Evolutionary conservation across 129 eudicot genomes (phyloP).

Genomic region (Silybum marianum): DNA sequence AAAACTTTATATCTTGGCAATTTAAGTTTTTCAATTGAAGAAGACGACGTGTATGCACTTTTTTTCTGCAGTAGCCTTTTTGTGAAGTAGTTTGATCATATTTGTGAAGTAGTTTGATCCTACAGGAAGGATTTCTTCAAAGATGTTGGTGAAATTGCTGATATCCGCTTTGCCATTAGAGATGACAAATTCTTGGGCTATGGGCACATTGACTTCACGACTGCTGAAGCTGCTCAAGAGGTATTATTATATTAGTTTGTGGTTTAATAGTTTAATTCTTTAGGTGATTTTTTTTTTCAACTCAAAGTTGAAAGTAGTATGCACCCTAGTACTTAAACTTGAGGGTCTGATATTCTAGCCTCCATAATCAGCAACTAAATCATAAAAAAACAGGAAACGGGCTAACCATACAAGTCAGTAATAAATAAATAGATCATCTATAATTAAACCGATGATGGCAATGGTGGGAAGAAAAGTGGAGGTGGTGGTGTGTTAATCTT

Average conservation of each 20-base stretch:
- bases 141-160: conserved; percentile 67
- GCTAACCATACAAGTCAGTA: background rate
- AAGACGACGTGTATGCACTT: conserved; percentile 66
- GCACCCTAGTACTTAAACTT: background rate
- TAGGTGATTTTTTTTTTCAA: background rate
- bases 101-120: conserved; percentile 18
- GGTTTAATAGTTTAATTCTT: background rate
- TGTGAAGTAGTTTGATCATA: background rate
- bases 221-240: conserved; percentile 79
- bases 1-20: conserved; percentile 85
- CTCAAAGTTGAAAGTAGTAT: background rate
- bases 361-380: background rate
- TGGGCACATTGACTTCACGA: conserved; percentile 79
- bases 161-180: conserved; percentile 57
- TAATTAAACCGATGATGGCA: background rate
- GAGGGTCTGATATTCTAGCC: background rate
- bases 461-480: no score
- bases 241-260: conserved; percentile 29
- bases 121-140: conserved; percentile 77
- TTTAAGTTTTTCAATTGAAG: conserved; percentile 58
- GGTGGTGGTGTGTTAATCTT: no score
- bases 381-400: background rate
- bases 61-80: background rate
- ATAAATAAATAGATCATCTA: background rate
- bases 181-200: conserved; percentile 72